A percentile compares a stretch with the other conserved stretches of the same genome.
Conservation (phyloP, 1,284 basidiomycete species). For the Leucoagaricus sp. region DNA sequence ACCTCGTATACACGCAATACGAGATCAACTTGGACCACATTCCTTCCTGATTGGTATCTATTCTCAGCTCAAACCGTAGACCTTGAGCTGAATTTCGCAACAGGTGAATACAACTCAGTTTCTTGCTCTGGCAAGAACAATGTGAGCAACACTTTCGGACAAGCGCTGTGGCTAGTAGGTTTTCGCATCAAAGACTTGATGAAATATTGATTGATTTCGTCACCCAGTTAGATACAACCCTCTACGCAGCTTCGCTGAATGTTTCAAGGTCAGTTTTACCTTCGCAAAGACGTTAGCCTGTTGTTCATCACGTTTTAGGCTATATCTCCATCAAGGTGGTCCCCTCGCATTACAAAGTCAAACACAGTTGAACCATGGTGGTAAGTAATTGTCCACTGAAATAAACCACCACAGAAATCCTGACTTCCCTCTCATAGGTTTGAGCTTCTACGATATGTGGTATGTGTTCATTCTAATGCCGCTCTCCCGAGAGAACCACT, state of each 20-base stretch:
- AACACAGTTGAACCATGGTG: constrained; percentile 49
- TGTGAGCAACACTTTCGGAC: constrained; percentile 54
- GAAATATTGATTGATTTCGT: not conserved
- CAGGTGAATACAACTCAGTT: constrained; percentile 55
- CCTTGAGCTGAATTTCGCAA: not conserved
- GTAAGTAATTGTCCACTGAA: constrained; percentile 18
- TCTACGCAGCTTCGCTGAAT: constrained; percentile 53
- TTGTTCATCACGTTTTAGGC: constrained; percentile 24
- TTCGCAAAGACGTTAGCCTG: not conserved
- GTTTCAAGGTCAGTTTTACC: constrained; percentile 37
- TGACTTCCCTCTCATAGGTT: constrained; percentile 24
- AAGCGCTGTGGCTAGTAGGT: constrained; percentile 50
- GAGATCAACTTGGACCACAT: constrained; percentile 44
- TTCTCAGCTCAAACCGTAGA: not conserved
- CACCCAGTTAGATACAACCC: constrained; percentile 42
- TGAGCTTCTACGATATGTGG: constrained; percentile 51
- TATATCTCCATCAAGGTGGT: constrained; percentile 54
- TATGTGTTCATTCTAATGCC: constrained; percentile 17
- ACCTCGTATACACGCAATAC: constrained; percentile 46
- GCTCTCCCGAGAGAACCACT: not conserved
- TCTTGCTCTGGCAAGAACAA: constrained; percentile 49
- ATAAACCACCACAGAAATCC: not conserved
- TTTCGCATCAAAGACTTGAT: not conserved
- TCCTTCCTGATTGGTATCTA: constrained; percentile 45
- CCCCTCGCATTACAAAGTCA: constrained; percentile 50